Conservation (phyloP, 2,329 filamentous ascomycete genomes). For the Scedosporium apiospermum region DNA sequence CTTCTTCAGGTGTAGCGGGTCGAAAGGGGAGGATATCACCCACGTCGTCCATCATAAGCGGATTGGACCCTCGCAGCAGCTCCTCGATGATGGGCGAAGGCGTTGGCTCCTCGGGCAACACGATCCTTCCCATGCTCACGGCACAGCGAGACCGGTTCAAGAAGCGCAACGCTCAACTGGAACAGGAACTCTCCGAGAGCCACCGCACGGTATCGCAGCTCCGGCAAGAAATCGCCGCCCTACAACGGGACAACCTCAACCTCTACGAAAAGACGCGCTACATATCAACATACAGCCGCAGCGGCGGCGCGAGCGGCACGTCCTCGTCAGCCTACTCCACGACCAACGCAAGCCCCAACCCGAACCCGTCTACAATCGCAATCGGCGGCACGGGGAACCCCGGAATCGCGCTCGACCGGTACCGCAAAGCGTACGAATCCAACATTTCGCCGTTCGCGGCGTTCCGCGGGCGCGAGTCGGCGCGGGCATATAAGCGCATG, state of each 20-base stretch:
- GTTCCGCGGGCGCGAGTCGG: conserved; percentile 87
- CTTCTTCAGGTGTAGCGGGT: conserved; percentile 49
- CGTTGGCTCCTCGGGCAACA: background rate
- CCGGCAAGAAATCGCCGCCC: conserved; percentile 78
- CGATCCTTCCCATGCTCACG: conserved; percentile 95
- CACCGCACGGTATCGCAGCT: conserved; percentile 77
- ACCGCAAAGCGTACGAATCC: conserved; percentile 86
- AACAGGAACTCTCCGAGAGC: conserved; percentile 77
- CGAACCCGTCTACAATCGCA: conserved; percentile 65
- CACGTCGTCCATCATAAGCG: conserved; percentile 95
- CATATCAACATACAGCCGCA: conserved; percentile 83
- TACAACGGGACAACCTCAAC: conserved; percentile 93
- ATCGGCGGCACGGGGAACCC: conserved; percentile 44
- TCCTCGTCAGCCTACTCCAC: conserved; percentile 57
- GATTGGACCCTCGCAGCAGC: conserved; percentile 63
- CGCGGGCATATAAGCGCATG: conserved; percentile 87
- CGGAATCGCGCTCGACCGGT: conserved; percentile 68
- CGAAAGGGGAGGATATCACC: conserved; percentile 69
- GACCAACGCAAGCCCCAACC: conserved; percentile 67
- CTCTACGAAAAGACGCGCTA: conserved; percentile 98
- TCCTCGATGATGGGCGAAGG: conserved; percentile 48
- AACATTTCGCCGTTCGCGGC: conserved; percentile 94
- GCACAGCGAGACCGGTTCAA: conserved; percentile 98
- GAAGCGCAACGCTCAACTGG: conserved; percentile 84
- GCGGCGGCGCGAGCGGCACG: conserved; percentile 44